Evolutionary conservation across 2,329 filamentous ascomycete species (phyloP).

Genomic region (Ceratocystiopsis brevicomis): DNA sequence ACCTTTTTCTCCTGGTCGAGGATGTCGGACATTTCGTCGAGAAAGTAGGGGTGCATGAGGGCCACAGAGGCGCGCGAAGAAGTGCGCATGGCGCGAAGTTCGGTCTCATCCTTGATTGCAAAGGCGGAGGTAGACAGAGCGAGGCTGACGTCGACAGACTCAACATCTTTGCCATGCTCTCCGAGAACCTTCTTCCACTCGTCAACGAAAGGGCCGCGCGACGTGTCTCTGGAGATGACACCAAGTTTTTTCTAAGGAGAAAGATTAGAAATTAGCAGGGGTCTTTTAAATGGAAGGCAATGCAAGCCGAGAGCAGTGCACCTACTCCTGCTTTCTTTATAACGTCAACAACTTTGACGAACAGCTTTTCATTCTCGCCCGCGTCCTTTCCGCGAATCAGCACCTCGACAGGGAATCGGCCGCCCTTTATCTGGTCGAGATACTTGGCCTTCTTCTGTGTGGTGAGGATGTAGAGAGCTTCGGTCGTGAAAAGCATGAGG

Average conservation of each 20-base stretch:
- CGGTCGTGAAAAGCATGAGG: constrained; percentile 75
- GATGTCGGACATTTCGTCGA: constrained; percentile 94
- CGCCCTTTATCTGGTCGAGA: constrained; percentile 76
- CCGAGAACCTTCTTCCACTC: constrained; percentile 81
- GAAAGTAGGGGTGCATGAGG: constrained; percentile 87
- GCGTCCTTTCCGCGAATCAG: constrained; percentile 82
- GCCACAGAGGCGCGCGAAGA: constrained; percentile 87
- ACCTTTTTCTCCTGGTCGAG: constrained; percentile 95
- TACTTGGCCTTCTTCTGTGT: constrained; percentile 98
- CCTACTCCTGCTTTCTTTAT: constrained; percentile 77
- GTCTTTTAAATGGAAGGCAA: neutral
- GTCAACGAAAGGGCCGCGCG: constrained; percentile 75
- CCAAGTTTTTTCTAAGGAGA: constrained; percentile 64
- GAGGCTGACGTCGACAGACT: constrained; percentile 69
- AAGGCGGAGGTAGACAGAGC: constrained; percentile 72
- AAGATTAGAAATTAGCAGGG: neutral
- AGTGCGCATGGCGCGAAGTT: constrained; percentile 83
- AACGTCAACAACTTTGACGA: constrained; percentile 61
- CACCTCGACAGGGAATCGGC: constrained; percentile 82
- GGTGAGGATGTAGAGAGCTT: constrained; percentile 79
- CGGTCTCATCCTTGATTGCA: constrained; percentile 84
- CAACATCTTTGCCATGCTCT: constrained; percentile 64
- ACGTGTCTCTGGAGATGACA: constrained; percentile 64
- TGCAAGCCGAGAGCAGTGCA: constrained; percentile 10
- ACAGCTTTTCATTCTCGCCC: constrained; percentile 79